Evolutionary conservation across 306 rosid genomes (phyloP), one percentile per base, ranked within the genome.

Genomic region (Spatholobus suberectus): DNA sequence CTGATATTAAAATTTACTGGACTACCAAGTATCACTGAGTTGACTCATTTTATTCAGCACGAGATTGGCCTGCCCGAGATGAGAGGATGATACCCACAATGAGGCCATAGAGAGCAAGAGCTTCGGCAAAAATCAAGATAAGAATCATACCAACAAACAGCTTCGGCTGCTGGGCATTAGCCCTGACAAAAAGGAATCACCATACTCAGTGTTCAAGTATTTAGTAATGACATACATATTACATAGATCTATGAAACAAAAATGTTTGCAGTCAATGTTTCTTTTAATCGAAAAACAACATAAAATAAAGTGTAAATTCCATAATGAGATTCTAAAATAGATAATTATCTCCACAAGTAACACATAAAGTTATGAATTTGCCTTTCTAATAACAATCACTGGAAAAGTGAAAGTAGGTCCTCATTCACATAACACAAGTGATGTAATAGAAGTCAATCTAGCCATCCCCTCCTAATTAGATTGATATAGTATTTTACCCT

Each of bases 111-210:
- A 93, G 90, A 35, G 97, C 97, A 69, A 93, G 95, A 43, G 97
- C 97, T 82, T 91, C 92, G 0, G 97, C 94, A 40, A 92, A 92
- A 84, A 91, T 91, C 77, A 91, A 86, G 70, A 92, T 92, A 34
- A 92, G 93, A 86, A 91, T 93, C 94, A 93, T 91, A 24, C 97
- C 97, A 38, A 93, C 95, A 38, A 93, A 93, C 76, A 91, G 90
- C 90, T 93, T 93, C 27, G 97, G 95, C 79, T 93, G 97, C 90
- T 93, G 97, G 3, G 97, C 95, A 51, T 93, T 93, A 23, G 97
- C 97, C 90, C 97, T 91, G 87, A 67, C 80, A 85, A 27, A 23
- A 47, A 70, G 27, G 29, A 70, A 66, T 80, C 49, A 70, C 41
- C 47, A n/a, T 32, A 47, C 23, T 67, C 26, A 76, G 78, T 13